Evolutionary conservation across 2,329 filamentous ascomycete species (phyloP).

Genomic region (Aaosphaeria arxii): DNA sequence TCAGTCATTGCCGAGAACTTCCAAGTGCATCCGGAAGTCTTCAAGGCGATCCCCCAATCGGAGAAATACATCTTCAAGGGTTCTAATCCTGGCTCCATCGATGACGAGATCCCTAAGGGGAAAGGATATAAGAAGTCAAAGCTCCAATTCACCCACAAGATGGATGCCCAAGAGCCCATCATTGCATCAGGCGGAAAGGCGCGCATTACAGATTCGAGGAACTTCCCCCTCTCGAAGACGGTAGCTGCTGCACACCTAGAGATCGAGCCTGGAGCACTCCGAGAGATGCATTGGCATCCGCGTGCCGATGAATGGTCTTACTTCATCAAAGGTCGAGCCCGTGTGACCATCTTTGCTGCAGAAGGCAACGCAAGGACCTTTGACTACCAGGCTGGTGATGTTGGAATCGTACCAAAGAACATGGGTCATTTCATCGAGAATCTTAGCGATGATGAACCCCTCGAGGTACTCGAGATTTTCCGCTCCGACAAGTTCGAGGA

Average conservation of each 20-base stretch:
- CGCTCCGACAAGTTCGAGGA: slow-evolving; percentile 68
- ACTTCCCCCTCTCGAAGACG: slow-evolving; percentile 71
- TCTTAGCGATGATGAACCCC: slow-evolving; percentile 66
- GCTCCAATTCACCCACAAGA: slow-evolving; percentile 67
- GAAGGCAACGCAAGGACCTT: slow-evolving; percentile 70
- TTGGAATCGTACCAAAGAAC: slow-evolving; percentile 72
- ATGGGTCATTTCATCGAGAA: slow-evolving; percentile 84
- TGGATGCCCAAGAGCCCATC: slow-evolving; percentile 67
- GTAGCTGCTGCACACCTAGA: slow-evolving; percentile 70
- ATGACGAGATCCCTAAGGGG: slow-evolving; percentile 61
- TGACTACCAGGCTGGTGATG: slow-evolving; percentile 71
- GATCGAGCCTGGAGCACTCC: slow-evolving; percentile 68
- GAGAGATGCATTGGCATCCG: slow-evolving; percentile 83
- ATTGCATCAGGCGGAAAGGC: slow-evolving; percentile 67
- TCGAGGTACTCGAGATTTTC: slow-evolving; percentile 76
- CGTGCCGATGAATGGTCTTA: slow-evolving; percentile 79
- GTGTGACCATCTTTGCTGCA: slow-evolving; percentile 71
- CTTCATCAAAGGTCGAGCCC: slow-evolving; percentile 69
- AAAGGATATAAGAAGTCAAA: slow-evolving; percentile 65
- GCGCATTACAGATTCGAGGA: slow-evolving; percentile 71
- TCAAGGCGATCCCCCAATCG: slow-evolving; percentile 62
- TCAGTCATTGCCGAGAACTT: slow-evolving; percentile 74
- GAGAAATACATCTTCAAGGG: slow-evolving; percentile 79
- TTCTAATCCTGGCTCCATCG: slow-evolving; percentile 60
- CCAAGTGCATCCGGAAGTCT: slow-evolving; percentile 67